phyloP scores from a whole-genome alignment of 2,329 filamentous ascomycete species.

The Aspergillus quadricinctus region DNA sequence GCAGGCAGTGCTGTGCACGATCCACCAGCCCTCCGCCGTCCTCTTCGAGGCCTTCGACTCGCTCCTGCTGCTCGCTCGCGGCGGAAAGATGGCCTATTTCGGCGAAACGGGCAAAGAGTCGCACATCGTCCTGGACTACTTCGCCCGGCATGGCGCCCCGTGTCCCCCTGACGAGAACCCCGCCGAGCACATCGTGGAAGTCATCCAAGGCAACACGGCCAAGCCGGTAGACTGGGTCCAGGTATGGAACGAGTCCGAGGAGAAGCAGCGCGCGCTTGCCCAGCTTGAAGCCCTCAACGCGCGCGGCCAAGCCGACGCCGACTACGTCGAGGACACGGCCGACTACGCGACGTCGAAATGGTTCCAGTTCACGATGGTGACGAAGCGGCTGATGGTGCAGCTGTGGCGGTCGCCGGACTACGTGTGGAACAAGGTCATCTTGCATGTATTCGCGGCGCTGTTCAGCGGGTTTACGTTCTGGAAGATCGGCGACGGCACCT shows the following conservation, averaged over 20 bases:
- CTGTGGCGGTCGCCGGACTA: constrained; percentile 38
- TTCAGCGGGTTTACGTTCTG: constrained; percentile 62
- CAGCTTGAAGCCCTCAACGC: constrained; percentile 26
- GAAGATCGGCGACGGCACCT: constrained; percentile 51
- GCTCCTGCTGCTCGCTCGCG: constrained; percentile 60
- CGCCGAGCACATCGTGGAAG: constrained; percentile 45
- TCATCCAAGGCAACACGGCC: constrained; percentile 25
- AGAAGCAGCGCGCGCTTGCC: constrained; percentile 21
- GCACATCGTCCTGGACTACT: constrained; percentile 44
- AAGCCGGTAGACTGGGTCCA: constrained; percentile 29
- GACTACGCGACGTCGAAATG: constrained; percentile 37
- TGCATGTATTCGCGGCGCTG: constrained; percentile 53
- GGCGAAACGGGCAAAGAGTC: constrained; percentile 49
- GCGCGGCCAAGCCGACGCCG: constrained; percentile 11
- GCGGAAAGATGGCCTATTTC: constrained; percentile 64
- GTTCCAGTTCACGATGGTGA: constrained; percentile 37
- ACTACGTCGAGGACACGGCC: constrained; percentile 29
- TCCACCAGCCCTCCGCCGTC: constrained; percentile 65
- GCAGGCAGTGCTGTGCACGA: constrained; percentile 63
- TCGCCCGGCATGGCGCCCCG: constrained; percentile 50
- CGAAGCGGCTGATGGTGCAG: constrained; percentile 29
- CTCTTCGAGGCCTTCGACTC: constrained; percentile 65
- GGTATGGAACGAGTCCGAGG: constrained; percentile 27
- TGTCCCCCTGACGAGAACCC: constrained; percentile 52
- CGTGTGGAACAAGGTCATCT: constrained; percentile 45